Evolutionary conservation across 768 basidiomycete species (phyloP).

Genomic region (Phylloporus rhodoxanthus): DNA sequence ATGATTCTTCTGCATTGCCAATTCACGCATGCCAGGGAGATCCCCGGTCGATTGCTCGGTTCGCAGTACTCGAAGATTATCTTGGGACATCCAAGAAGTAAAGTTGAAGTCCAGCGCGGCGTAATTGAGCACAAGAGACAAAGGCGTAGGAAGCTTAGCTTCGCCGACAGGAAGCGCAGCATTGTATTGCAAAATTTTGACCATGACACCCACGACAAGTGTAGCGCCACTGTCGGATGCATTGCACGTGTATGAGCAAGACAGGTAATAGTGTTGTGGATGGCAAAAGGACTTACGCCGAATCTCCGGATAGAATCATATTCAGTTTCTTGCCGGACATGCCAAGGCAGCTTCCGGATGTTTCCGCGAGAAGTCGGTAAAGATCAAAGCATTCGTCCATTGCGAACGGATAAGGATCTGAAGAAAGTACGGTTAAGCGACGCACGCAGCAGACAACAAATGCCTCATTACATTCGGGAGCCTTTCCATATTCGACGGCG

Average conservation of each 20-base stretch:
- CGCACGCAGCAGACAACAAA: slow-evolving; percentile 1
- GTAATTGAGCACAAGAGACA: slow-evolving; percentile 84
- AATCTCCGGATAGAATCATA: slow-evolving; percentile 84
- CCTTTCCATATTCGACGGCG: slow-evolving; percentile 91
- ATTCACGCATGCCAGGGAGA: slow-evolving; percentile 62
- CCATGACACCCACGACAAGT: slow-evolving; percentile 76
- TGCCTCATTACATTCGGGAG: slow-evolving; percentile 75
- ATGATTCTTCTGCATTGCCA: slow-evolving; percentile 82
- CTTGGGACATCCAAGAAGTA: slow-evolving; percentile 91
- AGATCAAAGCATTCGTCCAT: slow-evolving; percentile 93
- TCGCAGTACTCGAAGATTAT: slow-evolving; percentile 75
- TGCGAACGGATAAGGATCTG: slow-evolving; percentile 96
- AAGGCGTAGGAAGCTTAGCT: slow-evolving; percentile 59
- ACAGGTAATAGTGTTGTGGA: slow-evolving; percentile 1
- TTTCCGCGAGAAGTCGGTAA: slow-evolving; percentile 76
- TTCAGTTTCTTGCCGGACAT: slow-evolving; percentile 81
- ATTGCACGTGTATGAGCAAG: slow-evolving; percentile 10
- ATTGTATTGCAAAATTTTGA: slow-evolving; percentile 74
- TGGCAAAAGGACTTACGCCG: slow-evolving; percentile 66
- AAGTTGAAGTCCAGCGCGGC: slow-evolving; percentile 96
- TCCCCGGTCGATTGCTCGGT: slow-evolving; percentile 84
- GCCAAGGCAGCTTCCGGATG: slow-evolving; percentile 74
- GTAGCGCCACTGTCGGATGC: slow-evolving; percentile 67
- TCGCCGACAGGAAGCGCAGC: slow-evolving; percentile 24
- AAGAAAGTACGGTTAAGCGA: slow-evolving; percentile 1